Evolutionary conservation across 768 basidiomycete genomes (phyloP).

Genomic region (Agaricus subrufescens): DNA sequence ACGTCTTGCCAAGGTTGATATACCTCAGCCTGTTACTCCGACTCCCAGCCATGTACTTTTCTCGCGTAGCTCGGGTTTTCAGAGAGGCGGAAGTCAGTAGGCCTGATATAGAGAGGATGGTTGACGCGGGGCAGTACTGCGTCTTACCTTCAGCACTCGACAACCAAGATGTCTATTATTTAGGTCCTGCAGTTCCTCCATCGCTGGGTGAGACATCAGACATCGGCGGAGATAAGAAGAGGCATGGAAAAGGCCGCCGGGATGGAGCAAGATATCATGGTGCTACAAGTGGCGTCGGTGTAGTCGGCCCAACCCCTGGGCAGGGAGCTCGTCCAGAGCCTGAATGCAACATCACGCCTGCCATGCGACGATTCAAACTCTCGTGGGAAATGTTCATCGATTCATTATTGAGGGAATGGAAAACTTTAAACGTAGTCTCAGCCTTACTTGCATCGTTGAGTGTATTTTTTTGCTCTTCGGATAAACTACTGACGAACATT

Average conservation of each 20-base stretch:
- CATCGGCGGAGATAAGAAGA: neutral
- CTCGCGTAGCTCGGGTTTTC: conserved; percentile 71
- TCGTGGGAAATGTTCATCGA: conserved; percentile 74
- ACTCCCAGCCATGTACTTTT: conserved; percentile 77
- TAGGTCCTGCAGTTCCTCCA: neutral
- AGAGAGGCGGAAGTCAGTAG: conserved; percentile 74
- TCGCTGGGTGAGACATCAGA: neutral
- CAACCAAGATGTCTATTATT: neutral
- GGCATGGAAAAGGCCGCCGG: neutral
- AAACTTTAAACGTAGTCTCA: conserved; percentile 70
- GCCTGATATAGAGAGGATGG: conserved; percentile 63
- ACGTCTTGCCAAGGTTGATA: conserved; percentile 37
- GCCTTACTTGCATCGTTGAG: conserved; percentile 49
- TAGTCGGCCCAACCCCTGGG: conserved; percentile 14
- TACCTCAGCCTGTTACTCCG: conserved; percentile 52
- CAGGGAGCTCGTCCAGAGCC: conserved; percentile 29
- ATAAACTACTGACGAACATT: neutral
- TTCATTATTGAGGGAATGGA: conserved; percentile 68
- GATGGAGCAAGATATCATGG: neutral
- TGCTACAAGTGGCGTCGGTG: neutral
- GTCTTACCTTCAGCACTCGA: conserved; percentile 14
- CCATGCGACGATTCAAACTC: conserved; percentile 57
- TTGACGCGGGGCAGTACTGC: conserved; percentile 20
- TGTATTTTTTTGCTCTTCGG: neutral
- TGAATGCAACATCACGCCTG: conserved; percentile 51